Evolutionary conservation across 116 monocot genomes (phyloP), one percentile per base, ranked within the genome.

Genomic region (Zostera marina): DNA sequence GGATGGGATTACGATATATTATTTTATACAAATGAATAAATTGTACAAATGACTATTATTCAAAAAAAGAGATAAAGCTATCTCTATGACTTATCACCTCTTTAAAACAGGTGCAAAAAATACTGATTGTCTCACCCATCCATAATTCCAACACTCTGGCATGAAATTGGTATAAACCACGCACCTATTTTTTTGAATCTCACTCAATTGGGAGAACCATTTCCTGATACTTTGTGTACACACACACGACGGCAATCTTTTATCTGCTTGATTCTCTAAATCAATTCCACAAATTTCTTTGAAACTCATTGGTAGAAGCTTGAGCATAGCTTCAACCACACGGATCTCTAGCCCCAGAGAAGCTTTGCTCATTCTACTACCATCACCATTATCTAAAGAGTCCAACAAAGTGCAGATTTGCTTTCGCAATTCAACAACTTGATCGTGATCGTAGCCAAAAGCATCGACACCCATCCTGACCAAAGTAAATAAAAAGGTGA

Each of bases 131-230:
- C 32, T 32, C 32, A 32, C 5, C 5, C 32, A 32, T 32, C 32
- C 32, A 32, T 32, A 2, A 32, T 5, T 3, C 32, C 5, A 32
- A 32, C 5, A 3, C 32, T 32, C 4, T 32, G 32, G 24, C 15
- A 45, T 23, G 47, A 75, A 75, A 22, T 73, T 57, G 12, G 42
- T 41, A n/a, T n/a, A n/a, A n/a, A n/a, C n/a, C 12, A 55, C 20
- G 23, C 54, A 44, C 53, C 64, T 42, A 10, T 54, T 22, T 59
- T 74, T 66, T 12, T 79, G 72, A 58, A 73, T 65, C 8, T 44
- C 52, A 32, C 24, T 72, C 54, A 79, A 71, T 14, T 71, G 59
- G 26, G 54, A 61, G 75, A 79, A 85, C 91, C 91, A 91, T 4
- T 58, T 66, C 52, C 63, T 53, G 12, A 91, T 62, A 23, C 52